phyloP scores from a whole-genome alignment of 306 rosid genomes.

The Phaseolus lunatus region DNA sequence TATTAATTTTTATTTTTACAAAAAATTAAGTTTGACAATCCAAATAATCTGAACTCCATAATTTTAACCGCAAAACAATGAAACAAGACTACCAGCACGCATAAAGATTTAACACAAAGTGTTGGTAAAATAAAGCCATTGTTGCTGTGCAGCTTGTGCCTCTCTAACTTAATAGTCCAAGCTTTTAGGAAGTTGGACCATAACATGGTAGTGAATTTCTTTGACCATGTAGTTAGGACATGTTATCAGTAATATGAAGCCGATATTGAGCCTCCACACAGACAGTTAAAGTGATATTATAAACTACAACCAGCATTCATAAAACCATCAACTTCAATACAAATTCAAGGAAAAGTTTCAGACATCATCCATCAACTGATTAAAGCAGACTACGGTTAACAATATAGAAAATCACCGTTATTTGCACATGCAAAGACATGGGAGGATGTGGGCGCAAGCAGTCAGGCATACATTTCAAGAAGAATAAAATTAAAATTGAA shows the following conservation, averaged over 20 bases:
- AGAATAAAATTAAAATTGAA: slow-evolving; percentile 16
- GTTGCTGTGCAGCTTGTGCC: slow-evolving; percentile 27
- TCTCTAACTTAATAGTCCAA: neutral
- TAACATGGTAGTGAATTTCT: neutral
- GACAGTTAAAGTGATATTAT: neutral
- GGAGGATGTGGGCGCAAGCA: slow-evolving; percentile 8
- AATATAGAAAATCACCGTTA: neutral
- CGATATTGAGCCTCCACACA: neutral
- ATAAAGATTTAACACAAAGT: slow-evolving; percentile 2
- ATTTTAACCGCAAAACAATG: neutral
- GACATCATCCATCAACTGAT: slow-evolving; percentile 21
- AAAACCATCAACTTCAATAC: slow-evolving; percentile 13
- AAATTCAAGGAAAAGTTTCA: slow-evolving; percentile 19
- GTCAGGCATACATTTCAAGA: slow-evolving; percentile 1
- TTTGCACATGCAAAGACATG: neutral
- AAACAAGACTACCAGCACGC: slow-evolving; percentile 14
- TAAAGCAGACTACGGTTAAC: neutral
- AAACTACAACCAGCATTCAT: neutral
- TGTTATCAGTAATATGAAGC: slow-evolving; percentile 12
- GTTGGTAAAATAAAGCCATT: slow-evolving; percentile 29
- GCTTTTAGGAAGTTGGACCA: slow-evolving; percentile 20
- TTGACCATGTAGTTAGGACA: slow-evolving; percentile 17
- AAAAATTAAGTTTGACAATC: neutral
- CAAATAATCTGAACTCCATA: neutral
- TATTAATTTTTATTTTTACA: neutral